Evolutionary conservation across 108 stramenopile genomes (phyloP).

Genomic region (Skeletonema grethae): DNA sequence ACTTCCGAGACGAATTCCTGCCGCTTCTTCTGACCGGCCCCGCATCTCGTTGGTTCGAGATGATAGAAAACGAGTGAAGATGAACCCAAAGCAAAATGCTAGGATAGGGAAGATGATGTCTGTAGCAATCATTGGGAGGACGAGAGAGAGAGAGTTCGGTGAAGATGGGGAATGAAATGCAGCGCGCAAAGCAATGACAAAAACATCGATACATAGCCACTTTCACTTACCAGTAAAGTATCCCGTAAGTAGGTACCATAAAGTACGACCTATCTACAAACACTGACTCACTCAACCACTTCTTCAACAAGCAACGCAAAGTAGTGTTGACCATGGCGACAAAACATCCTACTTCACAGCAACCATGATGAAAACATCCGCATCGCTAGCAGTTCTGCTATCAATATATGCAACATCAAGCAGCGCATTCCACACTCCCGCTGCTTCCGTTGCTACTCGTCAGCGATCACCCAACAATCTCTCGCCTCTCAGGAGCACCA

Average conservation of each 20-base stretch:
- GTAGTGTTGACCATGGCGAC: no score
- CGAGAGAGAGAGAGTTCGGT: no score
- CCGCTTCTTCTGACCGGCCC: background rate
- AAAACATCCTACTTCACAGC: no score
- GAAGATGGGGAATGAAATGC: no score
- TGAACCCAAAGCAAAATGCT: background rate
- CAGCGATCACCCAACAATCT: background rate
- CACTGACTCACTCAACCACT: no score
- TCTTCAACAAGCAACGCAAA: no score
- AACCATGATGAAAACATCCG: background rate
- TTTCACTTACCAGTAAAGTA: no score
- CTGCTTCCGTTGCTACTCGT: background rate
- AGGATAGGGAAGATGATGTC: no score
- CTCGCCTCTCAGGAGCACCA: background rate
- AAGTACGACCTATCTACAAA: no score
- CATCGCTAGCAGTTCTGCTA: background rate
- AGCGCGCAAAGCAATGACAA: no score
- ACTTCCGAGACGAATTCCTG: background rate
- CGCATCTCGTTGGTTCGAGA: background rate
- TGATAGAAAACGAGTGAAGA: background rate
- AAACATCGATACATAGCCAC: no score
- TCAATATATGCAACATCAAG: background rate
- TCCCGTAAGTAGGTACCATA: no score
- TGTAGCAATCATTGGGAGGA: background rate
- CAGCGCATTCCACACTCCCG: background rate